A percentile compares a stretch with the other conserved stretches of the same genome.
These are phyloP conservation scores for Casuarina equisetifolia DNA, from an alignment of 306 rosid genomes.

Conservation along the genomic window DNA sequence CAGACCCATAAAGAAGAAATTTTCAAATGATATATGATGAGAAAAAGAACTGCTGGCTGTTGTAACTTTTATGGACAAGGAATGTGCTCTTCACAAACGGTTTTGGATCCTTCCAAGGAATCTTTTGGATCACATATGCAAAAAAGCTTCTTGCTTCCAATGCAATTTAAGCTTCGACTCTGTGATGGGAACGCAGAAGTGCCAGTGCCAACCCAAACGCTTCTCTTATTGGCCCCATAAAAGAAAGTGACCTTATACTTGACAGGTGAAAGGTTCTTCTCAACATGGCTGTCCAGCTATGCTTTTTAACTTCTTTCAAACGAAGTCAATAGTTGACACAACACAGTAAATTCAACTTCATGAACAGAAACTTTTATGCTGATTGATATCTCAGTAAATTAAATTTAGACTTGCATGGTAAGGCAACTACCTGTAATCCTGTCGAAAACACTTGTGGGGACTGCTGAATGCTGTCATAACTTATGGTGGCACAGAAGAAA, in stretches of 20 bases:
- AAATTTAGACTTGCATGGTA: too few species aligned
- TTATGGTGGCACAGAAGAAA: background rate
- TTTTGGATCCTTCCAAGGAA: constrained; percentile 41
- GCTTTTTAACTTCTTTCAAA: too few species aligned
- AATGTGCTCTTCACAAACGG: constrained; percentile 46
- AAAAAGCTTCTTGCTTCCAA: constrained; percentile 47
- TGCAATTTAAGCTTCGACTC: constrained; percentile 45
- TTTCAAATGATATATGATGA: background rate
- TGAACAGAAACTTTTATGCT: too few species aligned
- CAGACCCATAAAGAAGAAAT: background rate
- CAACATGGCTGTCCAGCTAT: background rate
- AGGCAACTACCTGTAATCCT: background rate
- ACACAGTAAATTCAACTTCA: too few species aligned
- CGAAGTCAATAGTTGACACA: too few species aligned
- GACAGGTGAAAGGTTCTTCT: constrained; percentile 23
- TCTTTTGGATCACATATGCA: constrained; percentile 39
- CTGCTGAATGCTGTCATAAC: too few species aligned
- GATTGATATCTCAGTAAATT: too few species aligned
- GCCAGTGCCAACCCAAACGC: constrained; percentile 34
- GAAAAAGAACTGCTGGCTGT: constrained; percentile 30
- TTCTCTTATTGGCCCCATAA: constrained; percentile 38
- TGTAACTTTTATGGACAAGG: constrained; percentile 47
- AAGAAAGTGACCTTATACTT: constrained; percentile 46
- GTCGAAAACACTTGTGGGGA: background rate
- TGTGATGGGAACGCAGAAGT: constrained; percentile 23